Evolutionary conservation across 1,284 basidiomycete species (phyloP), one percentile per base, ranked within the genome.

Genomic region (Termitomyces sp.): DNA sequence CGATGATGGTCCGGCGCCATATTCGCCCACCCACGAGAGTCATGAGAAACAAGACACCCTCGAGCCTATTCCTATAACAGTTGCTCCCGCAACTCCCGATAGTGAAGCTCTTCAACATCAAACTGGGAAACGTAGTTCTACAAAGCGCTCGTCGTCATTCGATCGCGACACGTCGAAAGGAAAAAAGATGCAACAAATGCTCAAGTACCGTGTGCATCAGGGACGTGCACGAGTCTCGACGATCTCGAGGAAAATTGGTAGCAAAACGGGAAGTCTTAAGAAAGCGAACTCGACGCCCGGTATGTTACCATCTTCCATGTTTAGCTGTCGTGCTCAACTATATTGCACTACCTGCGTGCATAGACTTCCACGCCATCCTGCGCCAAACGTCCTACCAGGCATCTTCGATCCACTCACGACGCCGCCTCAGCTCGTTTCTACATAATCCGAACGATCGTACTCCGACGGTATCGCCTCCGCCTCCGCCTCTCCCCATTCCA

Each of bases 321-420:
- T 36, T 17, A 10, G 17, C 46, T 28, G 17, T 34, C 10, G 1
- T 19, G 19, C 24, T 38, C 26, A 38, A 2, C 3, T 1, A 13
- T 28, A 12, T 13, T 38, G 34, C 4, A 26, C 21, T 8, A 49
- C 39, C 42, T 47, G 30, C 41, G 13, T 47, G 39, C 55, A 24
- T 33, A 86, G 86, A 90, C 61, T 85, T 90, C 58, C 79, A 86
- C 58, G 78, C 79, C 2, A 75, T 81, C 6, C 71, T 88, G 13
- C 77, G 77, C 8, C 81, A 81, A 33, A 77, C 79, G 5, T 77
- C 81, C 1, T 90, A 87, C 61, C 89, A 92, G 66, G 92, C 92
- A 0, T 94, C 92, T 0, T 94, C 91, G 0, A 92, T 93, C 51
- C 90, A 92, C 65, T 88, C 90, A 0, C 83, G 91, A 48, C 79